A percentile compares a stretch with the other conserved stretches of the same genome.
Conservation (phyloP, 768 basidiomycete species). For the Suillus tomentosus region DNA sequence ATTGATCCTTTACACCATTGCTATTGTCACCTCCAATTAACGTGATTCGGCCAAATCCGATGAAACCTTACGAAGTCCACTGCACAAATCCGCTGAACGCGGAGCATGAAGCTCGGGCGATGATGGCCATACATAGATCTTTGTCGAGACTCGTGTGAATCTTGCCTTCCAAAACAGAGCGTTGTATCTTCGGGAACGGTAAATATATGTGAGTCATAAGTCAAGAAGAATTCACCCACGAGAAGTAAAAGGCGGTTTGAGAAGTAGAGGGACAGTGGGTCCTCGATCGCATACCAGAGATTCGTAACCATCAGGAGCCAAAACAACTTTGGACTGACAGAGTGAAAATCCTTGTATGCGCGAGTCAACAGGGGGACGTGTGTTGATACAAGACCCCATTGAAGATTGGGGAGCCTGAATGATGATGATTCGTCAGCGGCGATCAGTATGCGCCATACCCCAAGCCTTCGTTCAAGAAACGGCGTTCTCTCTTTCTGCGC, state of each 20-base stretch:
- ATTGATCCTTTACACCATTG: constrained; percentile 3
- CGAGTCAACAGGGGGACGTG: constrained; percentile 16
- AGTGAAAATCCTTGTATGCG: constrained; percentile 25
- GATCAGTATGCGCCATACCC: constrained; percentile 29
- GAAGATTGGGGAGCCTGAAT: constrained; percentile 13
- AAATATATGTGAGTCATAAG: not conserved
- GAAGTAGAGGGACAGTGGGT: constrained; percentile 24
- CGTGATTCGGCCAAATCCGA: not conserved
- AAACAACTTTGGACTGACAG: constrained; percentile 24
- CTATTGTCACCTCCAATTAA: constrained; percentile 11
- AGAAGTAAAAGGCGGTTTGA: constrained; percentile 24
- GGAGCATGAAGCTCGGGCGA: constrained; percentile 20
- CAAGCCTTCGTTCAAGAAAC: constrained; percentile 19
- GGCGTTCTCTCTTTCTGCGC: constrained; percentile 5
- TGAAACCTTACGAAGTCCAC: constrained; percentile 21
- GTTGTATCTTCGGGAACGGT: constrained; percentile 23
- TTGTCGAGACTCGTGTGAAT: not conserved
- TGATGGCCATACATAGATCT: constrained; percentile 18
- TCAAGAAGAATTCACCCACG: constrained; percentile 14
- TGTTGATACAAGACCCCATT: constrained; percentile 10
- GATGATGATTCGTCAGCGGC: constrained; percentile 12
- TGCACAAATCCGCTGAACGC: constrained; percentile 19
- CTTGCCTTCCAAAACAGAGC: constrained; percentile 12
- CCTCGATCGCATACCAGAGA: constrained; percentile 24
- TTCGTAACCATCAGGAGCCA: constrained; percentile 11